Conservation (phyloP, 768 basidiomycete genomes). For the Podaxis sp. region DNA sequence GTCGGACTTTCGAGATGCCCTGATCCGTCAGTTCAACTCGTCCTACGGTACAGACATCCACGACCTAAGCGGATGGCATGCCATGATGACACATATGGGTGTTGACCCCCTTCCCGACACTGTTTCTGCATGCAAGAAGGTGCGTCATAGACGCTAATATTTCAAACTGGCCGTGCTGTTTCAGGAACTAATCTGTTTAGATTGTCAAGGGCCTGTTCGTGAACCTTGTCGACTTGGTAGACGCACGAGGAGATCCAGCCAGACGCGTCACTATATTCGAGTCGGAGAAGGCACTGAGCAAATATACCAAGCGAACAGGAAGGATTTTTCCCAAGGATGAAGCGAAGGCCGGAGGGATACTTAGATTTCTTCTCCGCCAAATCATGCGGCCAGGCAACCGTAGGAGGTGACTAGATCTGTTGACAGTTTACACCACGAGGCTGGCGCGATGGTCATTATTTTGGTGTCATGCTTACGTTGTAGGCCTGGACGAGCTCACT, state of each 20-base stretch:
- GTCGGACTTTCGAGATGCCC: conserved; percentile 1
- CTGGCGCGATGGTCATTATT: neutral
- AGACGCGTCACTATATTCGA: conserved; percentile 1
- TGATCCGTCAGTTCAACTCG: conserved; percentile 16
- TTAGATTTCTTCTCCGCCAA: conserved; percentile 14
- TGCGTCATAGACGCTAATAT: neutral
- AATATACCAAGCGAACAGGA: conserved; percentile 8
- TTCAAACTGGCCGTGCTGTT: neutral
- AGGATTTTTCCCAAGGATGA: conserved; percentile 5
- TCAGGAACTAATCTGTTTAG: neutral
- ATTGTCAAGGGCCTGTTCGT: conserved; percentile 5
- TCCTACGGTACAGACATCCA: conserved; percentile 16
- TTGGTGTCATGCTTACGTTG: neutral
- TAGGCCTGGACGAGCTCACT: no score
- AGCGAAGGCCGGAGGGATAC: conserved; percentile 7
- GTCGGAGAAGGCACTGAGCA: conserved; percentile 10
- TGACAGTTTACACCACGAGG: neutral
- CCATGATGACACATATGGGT: conserved; percentile 9
- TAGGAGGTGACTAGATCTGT: neutral
- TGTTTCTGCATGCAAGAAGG: neutral
- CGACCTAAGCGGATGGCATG: conserved; percentile 16
- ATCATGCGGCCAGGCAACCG: neutral
- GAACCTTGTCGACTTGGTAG: conserved; percentile 17
- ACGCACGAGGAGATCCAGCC: conserved; percentile 1
- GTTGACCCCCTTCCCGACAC: conserved; percentile 6